Conservation (phyloP, 1,284 basidiomycete genomes). For the Irpex sp. region DNA sequence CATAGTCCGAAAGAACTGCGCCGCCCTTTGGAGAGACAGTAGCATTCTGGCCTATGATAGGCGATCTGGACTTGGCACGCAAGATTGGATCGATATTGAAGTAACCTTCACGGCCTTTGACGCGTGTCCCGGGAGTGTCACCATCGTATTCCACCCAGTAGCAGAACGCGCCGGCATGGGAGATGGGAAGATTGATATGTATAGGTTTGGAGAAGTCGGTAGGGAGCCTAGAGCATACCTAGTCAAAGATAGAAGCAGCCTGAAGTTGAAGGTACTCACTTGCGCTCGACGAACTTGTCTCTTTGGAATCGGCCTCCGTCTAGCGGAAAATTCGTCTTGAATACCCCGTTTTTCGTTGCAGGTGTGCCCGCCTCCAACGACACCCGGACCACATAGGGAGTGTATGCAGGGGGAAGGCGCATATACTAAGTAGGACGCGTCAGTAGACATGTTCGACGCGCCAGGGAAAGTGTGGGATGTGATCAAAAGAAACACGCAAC, state of each 20-base stretch:
- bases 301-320: conserved; percentile 84
- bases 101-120: conserved; percentile 82
- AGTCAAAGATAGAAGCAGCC: conserved; percentile 3
- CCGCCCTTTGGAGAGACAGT: conserved; percentile 46
- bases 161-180: conserved; percentile 89
- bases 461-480: neutral
- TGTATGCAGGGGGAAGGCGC: conserved; percentile 86
- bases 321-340: conserved; percentile 92
- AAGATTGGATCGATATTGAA: conserved; percentile 94
- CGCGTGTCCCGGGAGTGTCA: conserved; percentile 46
- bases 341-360: conserved; percentile 81
- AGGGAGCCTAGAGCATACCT: conserved; percentile 51
- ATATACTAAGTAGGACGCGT: conserved; percentile 67
- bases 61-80: conserved; percentile 61
- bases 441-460: conserved; percentile 5
- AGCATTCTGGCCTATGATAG: conserved; percentile 59
- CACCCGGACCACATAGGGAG: conserved; percentile 85
- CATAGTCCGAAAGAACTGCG: conserved; percentile 39
- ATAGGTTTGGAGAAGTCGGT: conserved; percentile 83
- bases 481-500: conserved; percentile 41
- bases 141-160: conserved; percentile 92
- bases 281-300: conserved; percentile 69
- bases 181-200: conserved; percentile 89
- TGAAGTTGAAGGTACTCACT: conserved; percentile 45
- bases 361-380: conserved; percentile 86